A percentile compares a stretch with the other conserved stretches of the same genome.
Conservation (phyloP, 2,329 filamentous ascomycete species). For the Hymenoscyphus fraxineus region DNA sequence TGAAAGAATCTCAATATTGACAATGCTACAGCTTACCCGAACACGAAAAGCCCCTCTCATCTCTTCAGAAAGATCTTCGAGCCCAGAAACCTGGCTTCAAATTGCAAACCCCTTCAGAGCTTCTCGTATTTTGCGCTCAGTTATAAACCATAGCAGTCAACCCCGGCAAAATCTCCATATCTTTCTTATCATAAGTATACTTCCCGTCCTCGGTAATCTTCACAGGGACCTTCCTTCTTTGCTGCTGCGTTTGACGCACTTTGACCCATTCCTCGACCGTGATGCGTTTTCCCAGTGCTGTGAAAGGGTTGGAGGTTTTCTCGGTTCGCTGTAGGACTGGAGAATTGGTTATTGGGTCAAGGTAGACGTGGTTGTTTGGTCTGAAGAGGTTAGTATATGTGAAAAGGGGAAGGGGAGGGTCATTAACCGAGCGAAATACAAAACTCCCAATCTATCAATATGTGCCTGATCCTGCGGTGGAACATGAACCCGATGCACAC, state of each 20-base stretch:
- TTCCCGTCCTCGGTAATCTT: conserved; percentile 3
- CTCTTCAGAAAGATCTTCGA: too few relatives aligned
- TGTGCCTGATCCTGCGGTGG: conserved; percentile 37
- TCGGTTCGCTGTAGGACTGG: conserved; percentile 32
- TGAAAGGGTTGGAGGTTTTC: conserved; percentile 29
- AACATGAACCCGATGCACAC: conserved; percentile 38
- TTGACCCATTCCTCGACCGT: conserved; percentile 45
- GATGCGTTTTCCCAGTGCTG: conserved; percentile 37
- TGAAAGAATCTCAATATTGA: not conserved
- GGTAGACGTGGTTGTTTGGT: conserved; percentile 27
- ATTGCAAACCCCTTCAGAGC: too few relatives aligned
- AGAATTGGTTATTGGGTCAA: conserved; percentile 33
- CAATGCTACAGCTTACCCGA: not conserved
- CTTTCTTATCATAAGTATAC: conserved; percentile 1
- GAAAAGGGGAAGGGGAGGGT: not conserved
- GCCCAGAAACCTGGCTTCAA: too few relatives aligned
- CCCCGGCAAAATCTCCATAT: not conserved
- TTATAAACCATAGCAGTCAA: conserved; percentile 1
- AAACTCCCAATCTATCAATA: conserved; percentile 41
- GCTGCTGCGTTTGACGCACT: conserved; percentile 38
- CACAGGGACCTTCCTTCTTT: conserved; percentile 20
- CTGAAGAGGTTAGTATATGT: conserved; percentile 4
- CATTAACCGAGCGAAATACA: conserved; percentile 41
- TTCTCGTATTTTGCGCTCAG: not conserved
- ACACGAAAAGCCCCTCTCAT: not conserved